Base-by-base conservation (phyloP, 176 grass and related monocot species). In the Phoenix dactylifera region DNA sequence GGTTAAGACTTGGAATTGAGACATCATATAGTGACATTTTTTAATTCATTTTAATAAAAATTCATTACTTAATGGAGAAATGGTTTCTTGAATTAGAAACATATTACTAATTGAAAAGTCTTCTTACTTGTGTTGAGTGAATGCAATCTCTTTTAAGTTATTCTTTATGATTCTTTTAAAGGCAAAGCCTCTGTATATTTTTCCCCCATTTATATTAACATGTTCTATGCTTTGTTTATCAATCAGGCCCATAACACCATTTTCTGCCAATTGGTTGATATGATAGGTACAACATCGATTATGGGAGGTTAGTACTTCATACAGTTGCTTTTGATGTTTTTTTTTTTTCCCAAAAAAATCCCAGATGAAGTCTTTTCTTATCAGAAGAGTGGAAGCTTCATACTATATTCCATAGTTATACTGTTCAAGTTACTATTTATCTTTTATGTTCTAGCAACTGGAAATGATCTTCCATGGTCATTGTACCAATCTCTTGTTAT, bases 281-380 rank as follows among this genome's bases (percentile, higher is more conserved):
- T 68, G 65, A 68, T 68, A 44, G 65, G 65, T 18, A 48, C 55
- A 57, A 68, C 65, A 68, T 68, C 65, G 16, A 56, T 68, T 28
- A 68, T 55, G 65, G n/a, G 65, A 68, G 65, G 65, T 68, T 48
- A 57, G 65, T 68, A 7, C 26, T 57, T 23, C 14, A 68, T 44
- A 18, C 28, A 35, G 32, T 53, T 64, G 24, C 22, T 15, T 48
- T 23, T 55, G 7, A 3, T 32, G 9, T 26, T 26, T 23, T n/a
- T 15, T 65, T n/a, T 4, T 49, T 20, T 6, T 49, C 4, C 4
- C 0, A n/a, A 50, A n/a, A 18, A 18, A 26, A 5, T 19, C 4
- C 26, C 15, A 15, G 24, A 26, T 52, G 6, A 65, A 65, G 24
- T 65, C 18, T 3, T 49, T 49, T 44, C 9, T 44, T 44, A 44